Evolutionary conservation across 2,329 filamentous ascomycete genomes (phyloP).

Genomic region (Sordariomycetes sp.): DNA sequence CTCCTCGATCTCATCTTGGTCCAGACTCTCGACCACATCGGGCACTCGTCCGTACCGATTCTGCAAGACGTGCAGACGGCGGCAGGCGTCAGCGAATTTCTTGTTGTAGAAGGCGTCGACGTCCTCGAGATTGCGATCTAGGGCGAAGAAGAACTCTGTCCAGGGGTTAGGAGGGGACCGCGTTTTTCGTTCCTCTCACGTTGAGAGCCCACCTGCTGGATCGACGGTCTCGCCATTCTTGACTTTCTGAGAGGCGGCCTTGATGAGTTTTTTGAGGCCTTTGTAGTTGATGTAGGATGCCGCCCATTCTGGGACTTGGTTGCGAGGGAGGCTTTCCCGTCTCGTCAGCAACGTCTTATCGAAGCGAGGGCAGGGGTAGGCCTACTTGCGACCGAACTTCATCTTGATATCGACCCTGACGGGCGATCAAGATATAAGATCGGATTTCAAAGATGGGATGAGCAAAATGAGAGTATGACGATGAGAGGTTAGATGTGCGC

Average conservation of each 20-base stretch:
- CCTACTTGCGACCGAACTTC: constrained; percentile 57
- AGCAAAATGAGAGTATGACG: too few species aligned
- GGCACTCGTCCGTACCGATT: constrained; percentile 74
- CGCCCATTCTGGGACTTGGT: constrained; percentile 83
- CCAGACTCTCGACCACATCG: constrained; percentile 62
- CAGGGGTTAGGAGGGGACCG: constrained; percentile 18
- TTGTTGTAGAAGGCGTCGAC: constrained; percentile 97
- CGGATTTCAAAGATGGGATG: too few species aligned
- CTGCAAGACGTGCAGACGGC: constrained; percentile 77
- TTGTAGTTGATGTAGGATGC: constrained; percentile 84
- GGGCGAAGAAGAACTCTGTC: constrained; percentile 89
- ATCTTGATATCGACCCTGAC: constrained; percentile 21
- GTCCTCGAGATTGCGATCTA: constrained; percentile 95
- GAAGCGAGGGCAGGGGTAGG: constrained; percentile 4
- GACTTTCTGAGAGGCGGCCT: constrained; percentile 57
- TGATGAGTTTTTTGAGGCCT: constrained; percentile 90
- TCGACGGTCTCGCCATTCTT: constrained; percentile 70
- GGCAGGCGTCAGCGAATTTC: constrained; percentile 77
- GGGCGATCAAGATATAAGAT: not conserved
- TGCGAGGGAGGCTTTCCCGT: constrained; percentile 55
- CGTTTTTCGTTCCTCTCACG: constrained; percentile 12
- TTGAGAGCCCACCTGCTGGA: constrained; percentile 70
- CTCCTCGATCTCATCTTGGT: constrained; percentile 85
- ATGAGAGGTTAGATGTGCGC: too few species aligned
- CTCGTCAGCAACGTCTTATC: not conserved